These are phyloP conservation scores for Candida boleticola DNA, from an alignment of 805 yeast species.

Conservation along the genomic window DNA sequence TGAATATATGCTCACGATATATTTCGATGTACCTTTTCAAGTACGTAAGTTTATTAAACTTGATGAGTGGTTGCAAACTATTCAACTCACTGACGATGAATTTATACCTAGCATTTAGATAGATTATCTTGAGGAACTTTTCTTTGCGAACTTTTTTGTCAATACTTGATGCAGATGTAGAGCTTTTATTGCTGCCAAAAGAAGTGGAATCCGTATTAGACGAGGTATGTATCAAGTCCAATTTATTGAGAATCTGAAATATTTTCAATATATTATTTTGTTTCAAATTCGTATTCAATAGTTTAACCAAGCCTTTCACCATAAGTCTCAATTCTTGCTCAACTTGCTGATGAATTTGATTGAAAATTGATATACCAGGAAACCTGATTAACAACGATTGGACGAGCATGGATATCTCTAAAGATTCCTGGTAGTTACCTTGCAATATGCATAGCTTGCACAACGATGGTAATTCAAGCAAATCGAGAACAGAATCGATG, in stretches of 20 bases:
- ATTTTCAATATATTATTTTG: constrained; percentile 79
- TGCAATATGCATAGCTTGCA: constrained; percentile 80
- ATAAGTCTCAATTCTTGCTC: constrained; percentile 57
- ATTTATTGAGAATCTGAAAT: constrained; percentile 68
- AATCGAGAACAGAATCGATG: constrained; percentile 70
- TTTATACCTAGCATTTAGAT: constrained; percentile 63
- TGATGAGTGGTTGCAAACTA: constrained; percentile 54
- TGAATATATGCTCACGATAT: constrained; percentile 78
- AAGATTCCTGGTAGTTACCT: constrained; percentile 86
- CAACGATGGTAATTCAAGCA: constrained; percentile 80
- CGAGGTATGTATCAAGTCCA: constrained; percentile 33
- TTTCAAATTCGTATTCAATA: constrained; percentile 72
- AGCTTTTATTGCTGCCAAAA: constrained; percentile 11
- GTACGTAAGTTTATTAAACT: constrained; percentile 54
- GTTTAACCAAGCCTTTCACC: constrained; percentile 66
- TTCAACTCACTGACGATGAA: constrained; percentile 64
- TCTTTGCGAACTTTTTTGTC: constrained; percentile 7
- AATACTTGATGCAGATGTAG: background rate
- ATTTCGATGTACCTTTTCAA: constrained; percentile 80
- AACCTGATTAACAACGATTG: constrained; percentile 68
- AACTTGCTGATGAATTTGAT: constrained; percentile 48
- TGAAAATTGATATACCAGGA: constrained; percentile 55
- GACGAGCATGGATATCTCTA: constrained; percentile 76
- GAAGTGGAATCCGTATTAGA: constrained; percentile 6
- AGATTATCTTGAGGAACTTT: constrained; percentile 47